Percentiles rank a stretch among this genome's conserved stretches.
These are phyloP conservation scores for Funneliformis caledonium DNA, from an alignment of 371 early-diverging fungal genomes.

Conservation along the genomic window DNA sequence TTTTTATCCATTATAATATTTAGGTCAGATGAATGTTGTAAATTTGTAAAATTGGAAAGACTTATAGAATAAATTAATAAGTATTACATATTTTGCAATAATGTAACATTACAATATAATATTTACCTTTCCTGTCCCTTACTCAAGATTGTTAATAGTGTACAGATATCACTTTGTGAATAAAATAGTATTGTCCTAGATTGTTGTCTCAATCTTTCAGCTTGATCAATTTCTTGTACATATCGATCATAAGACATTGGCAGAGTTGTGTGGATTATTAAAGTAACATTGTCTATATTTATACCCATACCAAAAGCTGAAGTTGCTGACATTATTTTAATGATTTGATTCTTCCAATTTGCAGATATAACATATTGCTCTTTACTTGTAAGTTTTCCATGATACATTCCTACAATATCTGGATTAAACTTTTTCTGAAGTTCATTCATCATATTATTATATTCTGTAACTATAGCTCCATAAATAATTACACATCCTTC, in stretches of 20 bases:
- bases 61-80: background rate
- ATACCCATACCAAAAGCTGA: conserved; percentile 27
- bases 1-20: background rate
- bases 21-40: too few relatives aligned
- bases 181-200: conserved; percentile 5
- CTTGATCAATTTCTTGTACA: conserved; percentile 15
- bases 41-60: background rate
- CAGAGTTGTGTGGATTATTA: background rate
- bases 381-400: background rate
- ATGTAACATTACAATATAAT: too few relatives aligned
- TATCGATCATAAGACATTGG: background rate
- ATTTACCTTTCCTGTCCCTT: background rate
- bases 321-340: conserved; percentile 24
- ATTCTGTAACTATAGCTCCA: conserved; percentile 2
- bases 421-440: background rate
- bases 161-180: too few relatives aligned
- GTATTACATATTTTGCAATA: too few relatives aligned
- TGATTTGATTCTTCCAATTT: background rate
- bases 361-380: background rate
- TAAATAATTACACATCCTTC: background rate
- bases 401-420: conserved; percentile 4
- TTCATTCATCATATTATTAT: background rate
- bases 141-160: conserved; percentile 1
- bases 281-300: too few relatives aligned
- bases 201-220: background rate